Base-by-base conservation (phyloP, 495 filamentous ascomycete species). In the Clohesyomyces aquaticus region DNA sequence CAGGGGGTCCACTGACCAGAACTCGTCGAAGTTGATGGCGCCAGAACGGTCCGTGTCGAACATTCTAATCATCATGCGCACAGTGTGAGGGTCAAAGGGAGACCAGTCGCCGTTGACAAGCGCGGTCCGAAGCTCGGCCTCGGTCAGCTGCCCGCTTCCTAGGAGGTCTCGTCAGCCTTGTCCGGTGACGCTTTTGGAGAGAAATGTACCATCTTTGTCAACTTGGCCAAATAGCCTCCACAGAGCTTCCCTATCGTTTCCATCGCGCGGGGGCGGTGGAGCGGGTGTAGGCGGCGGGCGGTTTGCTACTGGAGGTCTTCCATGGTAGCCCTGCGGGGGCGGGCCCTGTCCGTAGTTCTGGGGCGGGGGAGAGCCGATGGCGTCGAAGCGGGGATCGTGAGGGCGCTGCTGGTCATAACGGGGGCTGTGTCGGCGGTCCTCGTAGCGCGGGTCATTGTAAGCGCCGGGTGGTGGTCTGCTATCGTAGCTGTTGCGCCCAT, bases 31-130 rank as follows among this genome's bases (percentile, higher is more conserved):
- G 50, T 85, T 89, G 72, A 98, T 96, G 4, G 86, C 89, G 48
- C 93, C 92, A 57, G 83, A 88, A 59, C 89, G 87, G 78, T 96
- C 89, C 65, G 81, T 86, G 78, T 98, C 94, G 77, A 98, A 98
- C 94, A 98, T 98, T 72, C 88, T 67, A 28, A 98, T 96, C 94
- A 98, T 98, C 91, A 96, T 95, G 63, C 88, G 88, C 59, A 98
- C 91, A 2, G 94, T 98, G 67, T 96, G 90, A n/a, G 88, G 85
- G 77, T 98, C 95, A 74, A 98, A 98, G 3, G 88, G 83, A 4
- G 90, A 88, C 82, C 87, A 98, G 79, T 98, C 94, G 45, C 91
- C 93, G 74, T 98, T 98, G 42, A 98, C 95, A 9, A 98, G 86
- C 11, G 94, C 94, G 0, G 90, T 88, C 10, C 90, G 86, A 18